phyloP scores from a whole-genome alignment of 2,329 filamentous ascomycete genomes.

The Chrysoporthe deuterocubensis region DNA sequence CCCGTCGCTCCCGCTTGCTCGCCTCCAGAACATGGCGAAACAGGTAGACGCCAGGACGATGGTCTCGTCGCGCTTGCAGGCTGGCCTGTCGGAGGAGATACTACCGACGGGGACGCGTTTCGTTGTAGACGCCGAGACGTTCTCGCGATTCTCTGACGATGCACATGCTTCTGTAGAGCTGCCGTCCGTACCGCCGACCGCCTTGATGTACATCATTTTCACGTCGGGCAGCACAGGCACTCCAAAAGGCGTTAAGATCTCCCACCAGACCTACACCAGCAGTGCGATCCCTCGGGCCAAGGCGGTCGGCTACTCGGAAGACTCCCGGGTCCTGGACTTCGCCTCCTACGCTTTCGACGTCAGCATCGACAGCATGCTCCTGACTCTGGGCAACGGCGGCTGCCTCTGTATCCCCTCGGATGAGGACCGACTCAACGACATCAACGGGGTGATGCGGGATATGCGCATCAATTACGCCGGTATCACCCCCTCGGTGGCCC shows the following conservation, averaged over 20 bases:
- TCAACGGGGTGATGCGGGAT: slow-evolving; percentile 31
- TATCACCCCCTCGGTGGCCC: slow-evolving; percentile 56
- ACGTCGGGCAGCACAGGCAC: slow-evolving; percentile 61
- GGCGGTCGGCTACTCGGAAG: slow-evolving; percentile 49
- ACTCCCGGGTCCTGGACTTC: slow-evolving; percentile 36
- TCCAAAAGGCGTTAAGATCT: slow-evolving; percentile 56
- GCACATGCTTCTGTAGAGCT: slow-evolving; percentile 19
- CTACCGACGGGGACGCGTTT: slow-evolving; percentile 13
- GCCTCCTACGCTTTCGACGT: slow-evolving; percentile 48
- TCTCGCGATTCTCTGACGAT: background rate
- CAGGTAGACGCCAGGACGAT: slow-evolving; percentile 33
- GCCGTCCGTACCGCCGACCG: slow-evolving; percentile 28
- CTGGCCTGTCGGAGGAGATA: slow-evolving; percentile 3
- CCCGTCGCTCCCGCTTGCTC: slow-evolving; percentile 28
- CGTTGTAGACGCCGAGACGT: slow-evolving; percentile 18
- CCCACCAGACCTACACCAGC: slow-evolving; percentile 36
- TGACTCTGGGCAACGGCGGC: slow-evolving; percentile 44
- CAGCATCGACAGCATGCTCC: slow-evolving; percentile 46
- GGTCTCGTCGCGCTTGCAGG: slow-evolving; percentile 31
- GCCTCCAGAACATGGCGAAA: slow-evolving; percentile 31
- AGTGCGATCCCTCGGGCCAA: slow-evolving; percentile 42
- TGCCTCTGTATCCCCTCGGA: slow-evolving; percentile 57
- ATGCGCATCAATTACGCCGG: slow-evolving; percentile 51
- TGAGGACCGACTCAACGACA: slow-evolving; percentile 52
- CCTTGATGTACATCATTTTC: slow-evolving; percentile 50